A percentile compares a stretch with the other conserved stretches of the same genome.
Evolutionary conservation across 2,329 filamentous ascomycete species (phyloP).

Genomic region (Diaporthe amygdali): DNA sequence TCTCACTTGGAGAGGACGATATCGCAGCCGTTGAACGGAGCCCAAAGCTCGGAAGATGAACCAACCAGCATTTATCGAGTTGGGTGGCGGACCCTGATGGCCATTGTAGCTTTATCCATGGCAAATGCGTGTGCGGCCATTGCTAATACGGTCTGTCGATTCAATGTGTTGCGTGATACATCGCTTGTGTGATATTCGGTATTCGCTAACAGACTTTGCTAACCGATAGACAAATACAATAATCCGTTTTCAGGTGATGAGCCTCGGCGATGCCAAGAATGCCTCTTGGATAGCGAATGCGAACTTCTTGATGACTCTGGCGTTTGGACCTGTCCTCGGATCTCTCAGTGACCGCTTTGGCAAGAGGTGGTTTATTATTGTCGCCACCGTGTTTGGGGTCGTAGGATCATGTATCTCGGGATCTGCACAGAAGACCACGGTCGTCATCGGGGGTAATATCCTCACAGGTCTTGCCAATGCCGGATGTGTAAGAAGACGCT

Average conservation of each 20-base stretch:
- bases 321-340: constrained; percentile 19
- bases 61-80: not conserved
- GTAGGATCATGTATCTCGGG: constrained; percentile 12
- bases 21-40: not conserved
- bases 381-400: constrained; percentile 3
- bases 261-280: constrained; percentile 1
- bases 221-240: constrained; percentile 17
- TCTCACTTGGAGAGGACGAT: not conserved
- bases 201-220: not conserved
- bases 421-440: constrained; percentile 12
- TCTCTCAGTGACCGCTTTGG: constrained; percentile 19
- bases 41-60: not conserved
- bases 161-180: not conserved
- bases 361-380: constrained; percentile 21
- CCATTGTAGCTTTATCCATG: constrained; percentile 18
- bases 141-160: constrained; percentile 7
- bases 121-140: constrained; percentile 23
- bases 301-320: constrained; percentile 19
- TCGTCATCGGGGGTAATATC: constrained; percentile 14
- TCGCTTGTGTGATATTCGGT: not conserved
- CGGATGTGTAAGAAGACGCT: constrained; percentile 8
- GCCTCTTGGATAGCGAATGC: constrained; percentile 19
- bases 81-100: constrained; percentile 17
- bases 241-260: constrained; percentile 11
- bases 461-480: constrained; percentile 21